Conservation (phyloP, 2,329 filamentous ascomycete species). For the Trichophyton simii region DNA sequence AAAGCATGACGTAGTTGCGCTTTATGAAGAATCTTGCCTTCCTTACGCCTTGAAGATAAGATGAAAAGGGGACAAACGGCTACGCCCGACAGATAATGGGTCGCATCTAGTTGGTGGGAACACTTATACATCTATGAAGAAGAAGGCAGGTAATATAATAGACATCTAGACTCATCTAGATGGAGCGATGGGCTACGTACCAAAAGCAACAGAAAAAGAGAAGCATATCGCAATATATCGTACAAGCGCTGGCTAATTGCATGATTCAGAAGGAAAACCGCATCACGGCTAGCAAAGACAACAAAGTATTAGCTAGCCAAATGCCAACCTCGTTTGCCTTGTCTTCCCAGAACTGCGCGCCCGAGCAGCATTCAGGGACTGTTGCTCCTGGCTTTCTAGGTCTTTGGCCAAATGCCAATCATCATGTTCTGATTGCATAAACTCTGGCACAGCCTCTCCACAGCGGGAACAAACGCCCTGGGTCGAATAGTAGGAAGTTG, state of each 20-base stretch:
- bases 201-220: neutral
- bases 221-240: neutral
- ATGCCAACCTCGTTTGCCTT: conserved; percentile 13
- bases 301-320: conserved; percentile 8
- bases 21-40: neutral
- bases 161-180: no score
- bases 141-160: no score
- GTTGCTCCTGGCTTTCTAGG: conserved; percentile 31
- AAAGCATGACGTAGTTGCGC: neutral
- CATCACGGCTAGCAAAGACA: neutral
- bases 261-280: neutral
- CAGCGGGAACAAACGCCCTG: conserved; percentile 50
- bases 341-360: conserved; percentile 7
- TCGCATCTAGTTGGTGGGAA: no score
- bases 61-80: neutral
- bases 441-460: conserved; percentile 44
- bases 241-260: neutral
- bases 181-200: neutral
- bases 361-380: neutral
- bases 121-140: no score
- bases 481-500: neutral
- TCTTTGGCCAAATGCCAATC: conserved; percentile 95
- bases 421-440: conserved; percentile 59
- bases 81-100: neutral
- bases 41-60: neutral